Conservation (phyloP, 371 early-diverging fungal species). For the Syncephalis plumigaleata region DNA sequence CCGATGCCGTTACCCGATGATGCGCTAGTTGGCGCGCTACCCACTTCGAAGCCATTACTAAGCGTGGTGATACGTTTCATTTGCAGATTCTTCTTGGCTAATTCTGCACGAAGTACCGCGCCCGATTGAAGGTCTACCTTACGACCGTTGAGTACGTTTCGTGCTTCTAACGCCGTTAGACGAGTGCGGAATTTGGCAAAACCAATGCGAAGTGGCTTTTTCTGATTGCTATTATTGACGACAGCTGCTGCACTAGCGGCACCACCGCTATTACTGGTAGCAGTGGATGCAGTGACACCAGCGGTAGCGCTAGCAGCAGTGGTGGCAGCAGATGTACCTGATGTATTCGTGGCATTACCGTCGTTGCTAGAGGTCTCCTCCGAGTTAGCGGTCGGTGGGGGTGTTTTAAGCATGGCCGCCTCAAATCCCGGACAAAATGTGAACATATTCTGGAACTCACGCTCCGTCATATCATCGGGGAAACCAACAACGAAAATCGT, state of each 20-base stretch:
- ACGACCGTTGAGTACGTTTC: conserved; percentile 70
- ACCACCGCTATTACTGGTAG: background rate
- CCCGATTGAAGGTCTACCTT: conserved; percentile 73
- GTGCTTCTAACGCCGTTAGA: conserved; percentile 70
- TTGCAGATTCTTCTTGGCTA: conserved; percentile 90
- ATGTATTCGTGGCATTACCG: no score
- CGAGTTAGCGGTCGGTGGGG: conserved; percentile 21
- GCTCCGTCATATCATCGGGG: conserved; percentile 90
- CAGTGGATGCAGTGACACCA: no score
- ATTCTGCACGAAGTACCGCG: conserved; percentile 78
- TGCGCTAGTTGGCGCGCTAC: no score
- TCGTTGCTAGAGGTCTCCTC: background rate
- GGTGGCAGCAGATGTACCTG: no score
- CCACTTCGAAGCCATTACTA: no score
- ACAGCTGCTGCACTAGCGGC: background rate
- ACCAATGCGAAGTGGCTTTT: conserved; percentile 39
- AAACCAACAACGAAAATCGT: conserved; percentile 96
- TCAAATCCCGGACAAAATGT: conserved; percentile 88
- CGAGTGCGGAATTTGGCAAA: conserved; percentile 86
- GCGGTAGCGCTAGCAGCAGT: background rate
- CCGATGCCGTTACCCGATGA: no score
- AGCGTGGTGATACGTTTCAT: conserved; percentile 25
- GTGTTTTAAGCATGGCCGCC: conserved; percentile 81
- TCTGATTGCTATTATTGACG: background rate
- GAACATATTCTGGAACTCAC: conserved; percentile 97